Conservation (phyloP, 176 grass and related monocot genomes). For the Ampelocalamus luodianensis region DNA sequence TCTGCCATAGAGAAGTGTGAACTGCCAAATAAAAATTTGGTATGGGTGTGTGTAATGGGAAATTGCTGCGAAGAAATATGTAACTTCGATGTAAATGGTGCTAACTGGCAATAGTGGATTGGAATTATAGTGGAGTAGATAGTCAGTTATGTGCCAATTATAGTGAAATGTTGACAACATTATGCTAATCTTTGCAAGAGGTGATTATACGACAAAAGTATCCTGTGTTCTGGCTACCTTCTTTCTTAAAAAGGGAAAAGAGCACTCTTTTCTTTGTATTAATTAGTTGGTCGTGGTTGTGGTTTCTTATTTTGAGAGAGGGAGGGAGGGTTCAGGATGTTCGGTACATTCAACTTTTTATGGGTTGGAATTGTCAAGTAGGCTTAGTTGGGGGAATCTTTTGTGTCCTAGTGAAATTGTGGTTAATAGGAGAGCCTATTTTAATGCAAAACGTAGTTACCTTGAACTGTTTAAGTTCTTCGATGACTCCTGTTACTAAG, state of each 20-base stretch:
- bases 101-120: not conserved
- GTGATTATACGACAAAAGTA: not conserved
- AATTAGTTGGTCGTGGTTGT: not conserved
- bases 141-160: not conserved
- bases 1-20: not conserved
- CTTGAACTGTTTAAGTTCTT: not conserved
- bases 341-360: not conserved
- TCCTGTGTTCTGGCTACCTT: not conserved
- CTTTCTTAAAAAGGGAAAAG: not conserved
- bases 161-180: constrained; percentile 5
- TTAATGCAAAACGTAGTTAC: not conserved
- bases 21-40: not conserved
- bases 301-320: not conserved
- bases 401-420: not conserved
- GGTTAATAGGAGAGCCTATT: not conserved
- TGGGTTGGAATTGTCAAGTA: not conserved
- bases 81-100: not conserved
- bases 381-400: not conserved
- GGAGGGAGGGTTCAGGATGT: not conserved
- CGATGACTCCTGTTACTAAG: not conserved
- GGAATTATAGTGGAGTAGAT: not conserved
- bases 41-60: not conserved
- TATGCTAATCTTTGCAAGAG: constrained; percentile 4
- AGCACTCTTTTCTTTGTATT: not conserved
- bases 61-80: not conserved